Conservation (phyloP, 768 basidiomycete species). For the Tylopilus sp. region DNA sequence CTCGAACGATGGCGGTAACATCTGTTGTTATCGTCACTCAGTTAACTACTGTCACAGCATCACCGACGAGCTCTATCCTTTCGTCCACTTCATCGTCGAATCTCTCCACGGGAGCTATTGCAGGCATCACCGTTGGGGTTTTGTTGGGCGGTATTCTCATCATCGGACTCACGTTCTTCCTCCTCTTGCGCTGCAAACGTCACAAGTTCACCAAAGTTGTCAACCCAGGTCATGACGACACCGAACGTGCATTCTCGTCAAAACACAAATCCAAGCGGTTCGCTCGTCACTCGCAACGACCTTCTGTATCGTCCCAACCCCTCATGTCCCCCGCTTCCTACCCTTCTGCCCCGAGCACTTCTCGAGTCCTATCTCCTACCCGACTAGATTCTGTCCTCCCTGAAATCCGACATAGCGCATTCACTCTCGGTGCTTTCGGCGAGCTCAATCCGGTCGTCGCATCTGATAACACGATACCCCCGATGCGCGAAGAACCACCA, state of each 20-base stretch:
- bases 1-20: too few species aligned
- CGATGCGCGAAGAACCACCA: neutral
- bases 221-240: constrained; percentile 5
- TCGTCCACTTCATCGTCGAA: neutral
- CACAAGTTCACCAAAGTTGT: constrained; percentile 17
- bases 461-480: neutral
- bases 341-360: constrained; percentile 4
- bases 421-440: constrained; percentile 1
- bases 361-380: constrained; percentile 1
- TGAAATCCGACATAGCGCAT: neutral
- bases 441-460: constrained; percentile 1
- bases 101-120: constrained; percentile 11
- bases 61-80: neutral
- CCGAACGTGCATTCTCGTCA: neutral
- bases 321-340: constrained; percentile 16
- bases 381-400: constrained; percentile 4
- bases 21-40: constrained; percentile 6
- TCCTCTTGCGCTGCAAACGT: constrained; percentile 8
- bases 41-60: constrained; percentile 1
- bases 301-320: constrained; percentile 23
- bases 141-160: constrained; percentile 15
- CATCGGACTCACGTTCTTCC: constrained; percentile 6
- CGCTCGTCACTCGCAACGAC: constrained; percentile 7
- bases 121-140: constrained; percentile 22
- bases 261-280: neutral